A percentile compares a stretch with the other conserved stretches of the same genome.
phyloP scores from a whole-genome alignment of 768 basidiomycete species.

The Gymnopilus junonius region DNA sequence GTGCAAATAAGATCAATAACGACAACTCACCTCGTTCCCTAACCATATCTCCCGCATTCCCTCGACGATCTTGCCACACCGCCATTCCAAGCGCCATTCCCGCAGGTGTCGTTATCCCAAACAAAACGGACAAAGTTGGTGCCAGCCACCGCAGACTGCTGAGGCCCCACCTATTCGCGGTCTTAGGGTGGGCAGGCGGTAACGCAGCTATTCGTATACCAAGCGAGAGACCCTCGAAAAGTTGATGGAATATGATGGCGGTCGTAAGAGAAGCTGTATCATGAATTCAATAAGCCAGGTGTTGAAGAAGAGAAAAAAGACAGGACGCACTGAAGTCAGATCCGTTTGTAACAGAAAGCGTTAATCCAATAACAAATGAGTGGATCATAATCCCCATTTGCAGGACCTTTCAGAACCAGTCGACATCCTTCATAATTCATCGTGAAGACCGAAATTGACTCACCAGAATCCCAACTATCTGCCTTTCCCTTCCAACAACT shows the following conservation, averaged over 20 bases:
- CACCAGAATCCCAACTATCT: slow-evolving; percentile 78
- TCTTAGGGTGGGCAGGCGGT: slow-evolving; percentile 38
- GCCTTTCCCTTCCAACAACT: slow-evolving; percentile 56
- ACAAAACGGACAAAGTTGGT: slow-evolving; percentile 59
- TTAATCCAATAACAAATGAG: slow-evolving; percentile 80
- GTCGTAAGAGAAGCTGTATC: slow-evolving; percentile 67
- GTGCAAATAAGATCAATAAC: too few species aligned
- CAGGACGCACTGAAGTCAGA: slow-evolving; percentile 67
- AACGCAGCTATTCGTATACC: slow-evolving; percentile 80
- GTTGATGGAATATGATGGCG: slow-evolving; percentile 81
- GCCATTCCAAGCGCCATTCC: slow-evolving; percentile 68
- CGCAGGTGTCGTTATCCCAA: slow-evolving; percentile 74
- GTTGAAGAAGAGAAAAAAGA: background rate
- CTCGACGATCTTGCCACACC: slow-evolving; percentile 31
- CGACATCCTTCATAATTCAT: too few species aligned
- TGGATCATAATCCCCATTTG: slow-evolving; percentile 89
- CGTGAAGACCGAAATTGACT: slow-evolving; percentile 26
- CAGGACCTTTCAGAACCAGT: slow-evolving; percentile 59
- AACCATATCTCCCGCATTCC: slow-evolving; percentile 15
- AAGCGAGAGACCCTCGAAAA: slow-evolving; percentile 84
- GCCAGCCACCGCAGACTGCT: slow-evolving; percentile 44
- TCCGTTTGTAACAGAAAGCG: slow-evolving; percentile 72
- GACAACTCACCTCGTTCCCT: slow-evolving; percentile 20
- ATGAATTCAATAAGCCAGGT: background rate
- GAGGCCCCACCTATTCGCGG: background rate